Evolutionary conservation across 305 asterid species (phyloP), one percentile per base, ranked within the genome.

Genomic region (Plantago rigida): DNA sequence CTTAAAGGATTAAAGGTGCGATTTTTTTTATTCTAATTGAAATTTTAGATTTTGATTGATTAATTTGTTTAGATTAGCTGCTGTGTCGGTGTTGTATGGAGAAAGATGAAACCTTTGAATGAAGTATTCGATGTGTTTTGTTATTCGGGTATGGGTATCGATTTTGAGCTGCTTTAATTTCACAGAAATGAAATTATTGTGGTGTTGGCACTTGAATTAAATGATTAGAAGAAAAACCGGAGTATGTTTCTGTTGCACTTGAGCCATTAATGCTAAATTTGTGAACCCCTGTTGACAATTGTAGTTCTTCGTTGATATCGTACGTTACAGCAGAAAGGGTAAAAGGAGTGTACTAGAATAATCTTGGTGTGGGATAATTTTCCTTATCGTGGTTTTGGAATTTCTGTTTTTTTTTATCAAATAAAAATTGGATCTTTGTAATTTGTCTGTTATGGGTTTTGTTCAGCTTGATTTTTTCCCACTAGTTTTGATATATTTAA

Each of bases 181-280:
- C 11, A 28, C 12, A 26, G 17, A 26, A 53, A 53, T 11, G 29
- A 9, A 13, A 53, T 28, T 34, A 52, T 28, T 53, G 59, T 24
- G 10, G 44, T 53, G 56, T 26, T 53, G 3, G 10, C 2, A 53
- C 44, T 13, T 53, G 14, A 28, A 28, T 53, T 28, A 28, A 53
- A 28, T 39, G 4, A 12, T 53, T 12, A 2, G 54, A 12, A 13
- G 13, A 12, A 17, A 53, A 53, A 52, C 10, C 12, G 56, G 56
- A 3, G 17, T 9, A 19, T 51, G 34, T 51, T 51, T 51, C 1
- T 22, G 26, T 22, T 22, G 26, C 26, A 22, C 4, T 51, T 51
- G 36, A 26, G 42, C 24, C 9, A 53, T 53, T 53, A 53, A 53
- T 53, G 44, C 19, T 53, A 53, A 53, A 4, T 36, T 36, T 36